Evolutionary conservation across 2,329 filamentous ascomycete genomes (phyloP).

Genomic region (Colletotrichum spaethianum): DNA sequence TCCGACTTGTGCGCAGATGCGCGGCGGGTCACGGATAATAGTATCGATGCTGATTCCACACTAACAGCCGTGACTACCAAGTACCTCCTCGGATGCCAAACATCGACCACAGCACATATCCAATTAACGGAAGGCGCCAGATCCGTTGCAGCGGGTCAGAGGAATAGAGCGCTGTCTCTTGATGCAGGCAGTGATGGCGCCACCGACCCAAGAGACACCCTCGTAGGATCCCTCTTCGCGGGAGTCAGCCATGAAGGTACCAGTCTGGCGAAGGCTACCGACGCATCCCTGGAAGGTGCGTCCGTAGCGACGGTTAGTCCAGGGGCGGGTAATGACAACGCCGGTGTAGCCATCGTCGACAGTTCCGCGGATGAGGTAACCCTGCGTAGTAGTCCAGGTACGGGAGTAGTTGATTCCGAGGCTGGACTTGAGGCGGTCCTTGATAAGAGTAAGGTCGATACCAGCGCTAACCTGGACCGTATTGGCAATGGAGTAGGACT

Average conservation of each 20-base stretch:
- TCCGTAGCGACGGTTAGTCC: constrained; percentile 39
- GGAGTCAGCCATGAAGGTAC: constrained; percentile 39
- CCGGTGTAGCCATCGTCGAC: constrained; percentile 30
- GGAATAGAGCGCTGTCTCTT: constrained; percentile 31
- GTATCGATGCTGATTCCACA: too few relatives aligned
- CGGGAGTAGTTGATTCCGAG: constrained; percentile 31
- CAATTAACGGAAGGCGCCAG: constrained; percentile 24
- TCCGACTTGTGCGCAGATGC: neutral
- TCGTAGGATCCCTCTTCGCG: constrained; percentile 36
- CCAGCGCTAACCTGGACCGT: constrained; percentile 12
- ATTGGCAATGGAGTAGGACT: constrained; percentile 35
- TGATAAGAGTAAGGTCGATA: constrained; percentile 22
- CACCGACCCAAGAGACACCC: constrained; percentile 35
- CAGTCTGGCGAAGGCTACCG: constrained; percentile 35
- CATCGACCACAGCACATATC: neutral
- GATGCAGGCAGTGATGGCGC: constrained; percentile 36
- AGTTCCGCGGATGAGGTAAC: constrained; percentile 37
- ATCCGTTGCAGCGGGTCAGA: constrained; percentile 24
- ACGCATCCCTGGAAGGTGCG: constrained; percentile 39
- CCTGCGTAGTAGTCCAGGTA: constrained; percentile 36
- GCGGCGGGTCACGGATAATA: neutral
- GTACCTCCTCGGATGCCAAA: neutral
- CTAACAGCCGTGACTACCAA: neutral
- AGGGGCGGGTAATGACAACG: constrained; percentile 36
- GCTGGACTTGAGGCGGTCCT: constrained; percentile 21